phyloP scores from a whole-genome alignment of 1,139 yeast species.

The Trichomonascaceae sp. region DNA sequence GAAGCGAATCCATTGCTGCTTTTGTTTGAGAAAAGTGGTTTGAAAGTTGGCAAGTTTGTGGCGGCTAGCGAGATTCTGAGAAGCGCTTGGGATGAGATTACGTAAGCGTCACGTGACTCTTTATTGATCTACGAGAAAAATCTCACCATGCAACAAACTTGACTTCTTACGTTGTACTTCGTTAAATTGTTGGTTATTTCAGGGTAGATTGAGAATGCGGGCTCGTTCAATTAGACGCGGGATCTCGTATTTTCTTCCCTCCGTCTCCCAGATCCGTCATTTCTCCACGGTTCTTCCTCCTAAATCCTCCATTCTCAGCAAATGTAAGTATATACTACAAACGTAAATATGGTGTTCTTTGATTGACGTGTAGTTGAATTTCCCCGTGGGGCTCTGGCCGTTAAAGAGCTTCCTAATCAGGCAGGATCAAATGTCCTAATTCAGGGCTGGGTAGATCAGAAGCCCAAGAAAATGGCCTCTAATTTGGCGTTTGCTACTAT shows the following conservation, averaged over 20 bases:
- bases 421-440: constrained; percentile 26
- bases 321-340: constrained; percentile 21
- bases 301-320: constrained; percentile 10
- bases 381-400: background rate
- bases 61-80: background rate
- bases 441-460: constrained; percentile 77
- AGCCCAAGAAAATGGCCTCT: constrained; percentile 61
- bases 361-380: background rate
- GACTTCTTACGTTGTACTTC: background rate
- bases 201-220: background rate
- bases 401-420: background rate
- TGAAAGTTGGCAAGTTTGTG: constrained; percentile 2
- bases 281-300: constrained; percentile 9
- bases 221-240: background rate
- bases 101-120: background rate
- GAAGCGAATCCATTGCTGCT: constrained; percentile 62
- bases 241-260: background rate
- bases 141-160: background rate
- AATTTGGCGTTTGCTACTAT: constrained; percentile 59
- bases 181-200: background rate
- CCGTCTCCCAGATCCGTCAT: background rate
- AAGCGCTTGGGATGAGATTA: background rate
- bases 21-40: background rate
- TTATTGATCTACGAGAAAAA: no score
- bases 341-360: constrained; percentile 13